Evolutionary conservation across 2,329 filamentous ascomycete genomes (phyloP).

Genomic region (Davidsoniella neocaledoniae): DNA sequence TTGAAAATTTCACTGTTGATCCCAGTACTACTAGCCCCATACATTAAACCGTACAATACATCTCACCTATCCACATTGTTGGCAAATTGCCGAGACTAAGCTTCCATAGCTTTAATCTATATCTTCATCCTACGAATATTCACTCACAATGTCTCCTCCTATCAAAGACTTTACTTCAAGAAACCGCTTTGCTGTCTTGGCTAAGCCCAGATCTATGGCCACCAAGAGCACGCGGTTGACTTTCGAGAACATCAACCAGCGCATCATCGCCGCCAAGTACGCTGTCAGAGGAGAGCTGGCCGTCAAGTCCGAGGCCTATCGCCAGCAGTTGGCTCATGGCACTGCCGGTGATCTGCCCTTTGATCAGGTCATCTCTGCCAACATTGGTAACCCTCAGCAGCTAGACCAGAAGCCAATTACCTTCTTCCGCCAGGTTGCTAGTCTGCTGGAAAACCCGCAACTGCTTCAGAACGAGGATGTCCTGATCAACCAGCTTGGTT

Average conservation of each 20-base stretch:
- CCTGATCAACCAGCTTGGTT: conserved; percentile 59
- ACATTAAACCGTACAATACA: too few relatives aligned
- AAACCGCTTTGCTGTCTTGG: background rate
- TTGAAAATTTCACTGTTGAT: too few relatives aligned
- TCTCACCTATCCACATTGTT: too few relatives aligned
- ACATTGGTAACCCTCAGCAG: conserved; percentile 98
- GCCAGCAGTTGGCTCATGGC: conserved; percentile 50
- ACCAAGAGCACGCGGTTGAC: conserved; percentile 36
- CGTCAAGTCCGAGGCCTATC: conserved; percentile 81
- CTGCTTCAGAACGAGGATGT: conserved; percentile 70
- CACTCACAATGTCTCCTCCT: conserved; percentile 6
- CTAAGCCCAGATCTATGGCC: conserved; percentile 19
- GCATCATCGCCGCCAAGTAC: conserved; percentile 79
- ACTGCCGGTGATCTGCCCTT: conserved; percentile 52
- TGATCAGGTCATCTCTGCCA: conserved; percentile 81
- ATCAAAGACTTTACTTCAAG: conserved; percentile 3
- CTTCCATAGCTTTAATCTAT: too few relatives aligned
- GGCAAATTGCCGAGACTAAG: too few relatives aligned
- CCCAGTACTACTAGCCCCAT: too few relatives aligned
- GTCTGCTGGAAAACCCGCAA: conserved; percentile 75
- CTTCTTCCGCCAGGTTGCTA: conserved; percentile 94
- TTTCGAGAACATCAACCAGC: conserved; percentile 79
- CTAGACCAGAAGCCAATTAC: conserved; percentile 98
- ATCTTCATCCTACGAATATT: too few relatives aligned
- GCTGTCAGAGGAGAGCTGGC: conserved; percentile 93